Base-by-base conservation (phyloP, 768 basidiomycete genomes). In the Rhizopogon sp. region DNA sequence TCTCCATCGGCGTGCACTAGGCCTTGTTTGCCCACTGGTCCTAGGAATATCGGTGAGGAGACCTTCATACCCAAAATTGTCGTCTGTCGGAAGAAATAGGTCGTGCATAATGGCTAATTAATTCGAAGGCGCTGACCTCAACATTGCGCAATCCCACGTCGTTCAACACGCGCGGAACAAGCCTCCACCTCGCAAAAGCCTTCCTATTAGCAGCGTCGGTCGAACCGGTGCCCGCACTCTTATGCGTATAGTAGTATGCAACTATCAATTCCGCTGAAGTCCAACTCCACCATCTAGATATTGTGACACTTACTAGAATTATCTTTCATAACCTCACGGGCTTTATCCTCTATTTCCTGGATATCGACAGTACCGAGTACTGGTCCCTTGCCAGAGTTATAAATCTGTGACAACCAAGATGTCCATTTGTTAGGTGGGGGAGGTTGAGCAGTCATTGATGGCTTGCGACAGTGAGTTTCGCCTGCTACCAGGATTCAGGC, bases 201-300 rank as follows among this genome's bases (percentile, higher is more conserved):
- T 79, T 77, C 44, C 77, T 72, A 62, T 93, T 93, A 57, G 80
- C 81, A 29, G 68, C 73, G 64, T 84, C 79, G 3, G 91, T 93
- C 28, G 76, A 72, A 54, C 74, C 72, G 5, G 81, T 79, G 0
- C 91, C 90, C 4, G 90, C 89, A 59, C 81, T 83, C 45, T 86
- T 87, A 53, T 76, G 75, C 5, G 85, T 82, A 61, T 90, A 92
- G 66, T 78, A 69, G 71, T 84, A 92, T 8, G 86, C 77, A 66
- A 41, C 82, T 88, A 75, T 3, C 3, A 44, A 50, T 31, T 50
- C 14, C 14, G 37, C 29, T 41, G 0, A 43, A 35, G 41, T 8
- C 17, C 14, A 11, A 16, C 13, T 49, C 8, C 6, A 37, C 20
- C 14, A 16, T 37, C 33, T 7, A 14, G 37, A 37, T 3, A 20